Evolutionary conservation across 176 grass and related monocot genomes (phyloP).

Genomic region (Sorghum bicolor): DNA sequence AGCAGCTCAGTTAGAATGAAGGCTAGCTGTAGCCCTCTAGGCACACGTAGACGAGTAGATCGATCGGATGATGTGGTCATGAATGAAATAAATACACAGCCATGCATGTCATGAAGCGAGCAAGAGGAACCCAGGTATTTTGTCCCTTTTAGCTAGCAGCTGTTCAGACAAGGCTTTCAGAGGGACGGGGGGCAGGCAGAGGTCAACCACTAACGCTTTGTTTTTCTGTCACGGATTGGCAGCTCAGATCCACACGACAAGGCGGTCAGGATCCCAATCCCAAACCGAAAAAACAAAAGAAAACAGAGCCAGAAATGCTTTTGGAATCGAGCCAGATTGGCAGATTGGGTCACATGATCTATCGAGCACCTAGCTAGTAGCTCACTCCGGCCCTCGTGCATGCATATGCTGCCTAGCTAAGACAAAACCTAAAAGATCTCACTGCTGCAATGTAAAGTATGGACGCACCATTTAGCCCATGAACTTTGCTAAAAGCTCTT

Average conservation of each 20-base stretch:
- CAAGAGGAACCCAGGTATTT: conserved; percentile 7
- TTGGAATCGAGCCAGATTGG: conserved; percentile 60
- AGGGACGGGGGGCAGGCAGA: conserved; percentile 38
- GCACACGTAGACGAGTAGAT: conserved; percentile 4
- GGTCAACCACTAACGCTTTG: conserved; percentile 53
- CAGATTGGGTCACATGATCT: conserved; percentile 53
- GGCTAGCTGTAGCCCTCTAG: background rate
- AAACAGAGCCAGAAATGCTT: conserved; percentile 31
- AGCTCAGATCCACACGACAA: conserved; percentile 69
- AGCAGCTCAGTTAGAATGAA: background rate
- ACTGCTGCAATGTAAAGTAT: conserved; percentile 44
- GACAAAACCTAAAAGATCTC: conserved; percentile 40
- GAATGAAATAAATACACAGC: conserved; percentile 34
- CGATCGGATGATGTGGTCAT: background rate
- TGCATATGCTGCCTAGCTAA: conserved; percentile 17
- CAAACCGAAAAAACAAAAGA: conserved; percentile 23
- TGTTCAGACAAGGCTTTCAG: conserved; percentile 38
- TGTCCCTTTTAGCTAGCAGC: conserved; percentile 26
- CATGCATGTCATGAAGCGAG: conserved; percentile 31
- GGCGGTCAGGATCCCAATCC: conserved; percentile 37
- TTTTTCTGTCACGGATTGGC: conserved; percentile 52
- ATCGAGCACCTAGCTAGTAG: conserved; percentile 8
- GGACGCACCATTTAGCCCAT: conserved; percentile 33
- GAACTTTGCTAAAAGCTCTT: conserved; percentile 35
- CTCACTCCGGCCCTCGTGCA: conserved; percentile 36